Base-by-base conservation (phyloP, 2,329 filamentous ascomycete species). In the Moelleriella libera region DNA sequence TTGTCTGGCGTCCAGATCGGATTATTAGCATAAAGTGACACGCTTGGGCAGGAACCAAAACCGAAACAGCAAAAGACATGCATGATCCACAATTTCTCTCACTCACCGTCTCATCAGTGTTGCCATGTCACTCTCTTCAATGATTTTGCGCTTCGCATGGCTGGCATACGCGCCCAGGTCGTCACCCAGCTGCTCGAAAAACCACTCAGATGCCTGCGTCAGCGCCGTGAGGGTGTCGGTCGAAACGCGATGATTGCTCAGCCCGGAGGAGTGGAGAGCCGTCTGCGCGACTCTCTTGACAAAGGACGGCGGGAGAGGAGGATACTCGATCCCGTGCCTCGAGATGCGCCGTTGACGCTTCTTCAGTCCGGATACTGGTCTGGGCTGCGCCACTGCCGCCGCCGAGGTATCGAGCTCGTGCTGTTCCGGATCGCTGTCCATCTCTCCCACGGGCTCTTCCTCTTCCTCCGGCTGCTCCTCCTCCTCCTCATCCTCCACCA, bases 121-220 rank as follows among this genome's bases (percentile, higher is more conserved):
- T 48, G 87, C 69, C 57, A 94, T 80, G 61, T 95, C 88, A 55
- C 76, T 83, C 62, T 92, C 86, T 56, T 94, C 85, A 54, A 96
- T 88, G 3, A 81, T 88, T 63, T 85, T 92, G 32, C 88, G 78
- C 32, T 84, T 83, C 5, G 84, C 88, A 62, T 96, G 88, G 51
- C 79, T 74, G 14, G 88, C 84, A 62, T 89, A 95, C 2, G 81
- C 82, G 10, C 78, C 77, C 47, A 95, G 66, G 59, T 94, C 88
- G 50, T 88, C 84, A 44, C 85, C 80, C 2, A 85, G 69, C 63
- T 95, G 88, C 65, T 94, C 87, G 61, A 95, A 94, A 63, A 88
- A 95, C 83, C 87, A 92, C 51, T 94, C 86, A 3, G 85, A 85
- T 1, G 88, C 86, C 60, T 88, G 82, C 57, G 83, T 80, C 47